Conservation (phyloP, 1,284 basidiomycete species). For the Cutaneotrichosporon curvatum region DNA sequence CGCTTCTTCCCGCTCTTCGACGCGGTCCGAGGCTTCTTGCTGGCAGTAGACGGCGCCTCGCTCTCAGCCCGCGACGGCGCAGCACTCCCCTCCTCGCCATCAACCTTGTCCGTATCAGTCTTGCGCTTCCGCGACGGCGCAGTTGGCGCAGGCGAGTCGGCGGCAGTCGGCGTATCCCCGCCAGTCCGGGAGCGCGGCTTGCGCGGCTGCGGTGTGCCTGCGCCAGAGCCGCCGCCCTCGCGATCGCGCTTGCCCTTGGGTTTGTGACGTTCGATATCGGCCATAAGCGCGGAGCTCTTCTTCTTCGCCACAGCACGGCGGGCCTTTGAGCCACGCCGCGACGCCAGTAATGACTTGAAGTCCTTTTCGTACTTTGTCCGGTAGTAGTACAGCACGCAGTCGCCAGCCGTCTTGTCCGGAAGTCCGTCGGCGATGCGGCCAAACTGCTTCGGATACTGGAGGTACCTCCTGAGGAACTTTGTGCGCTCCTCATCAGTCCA, state of each 20-base stretch:
- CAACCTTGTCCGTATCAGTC: constrained; percentile 6
- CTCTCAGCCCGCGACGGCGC: constrained; percentile 26
- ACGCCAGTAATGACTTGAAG: constrained; percentile 56
- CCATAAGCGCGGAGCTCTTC: constrained; percentile 37
- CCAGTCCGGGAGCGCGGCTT: constrained; percentile 4
- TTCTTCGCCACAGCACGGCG: constrained; percentile 50
- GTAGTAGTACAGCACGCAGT: constrained; percentile 94
- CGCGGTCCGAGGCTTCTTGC: constrained; percentile 27
- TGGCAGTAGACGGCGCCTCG: constrained; percentile 22
- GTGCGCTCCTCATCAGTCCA: constrained; percentile 85
- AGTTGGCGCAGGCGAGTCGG: constrained; percentile 1
- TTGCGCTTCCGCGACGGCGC: constrained; percentile 11
- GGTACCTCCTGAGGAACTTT: constrained; percentile 73
- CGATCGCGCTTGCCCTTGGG: constrained; percentile 11
- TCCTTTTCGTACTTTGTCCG: constrained; percentile 88
- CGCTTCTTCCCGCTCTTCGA: constrained; percentile 29
- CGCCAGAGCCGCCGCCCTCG: constrained; percentile 1
- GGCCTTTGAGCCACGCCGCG: constrained; percentile 51
- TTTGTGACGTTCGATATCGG: constrained; percentile 33
- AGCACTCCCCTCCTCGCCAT: constrained; percentile 4
- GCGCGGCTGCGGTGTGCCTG: constrained; percentile 6
- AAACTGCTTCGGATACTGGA: constrained; percentile 86
- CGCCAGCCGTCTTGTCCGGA: constrained; percentile 74
- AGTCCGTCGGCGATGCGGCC: constrained; percentile 66
- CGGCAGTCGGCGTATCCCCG: constrained; percentile 2